These are phyloP conservation scores for Fusarium buxicola DNA, from an alignment of 2,329 filamentous ascomycete genomes.

Conservation along the genomic window DNA sequence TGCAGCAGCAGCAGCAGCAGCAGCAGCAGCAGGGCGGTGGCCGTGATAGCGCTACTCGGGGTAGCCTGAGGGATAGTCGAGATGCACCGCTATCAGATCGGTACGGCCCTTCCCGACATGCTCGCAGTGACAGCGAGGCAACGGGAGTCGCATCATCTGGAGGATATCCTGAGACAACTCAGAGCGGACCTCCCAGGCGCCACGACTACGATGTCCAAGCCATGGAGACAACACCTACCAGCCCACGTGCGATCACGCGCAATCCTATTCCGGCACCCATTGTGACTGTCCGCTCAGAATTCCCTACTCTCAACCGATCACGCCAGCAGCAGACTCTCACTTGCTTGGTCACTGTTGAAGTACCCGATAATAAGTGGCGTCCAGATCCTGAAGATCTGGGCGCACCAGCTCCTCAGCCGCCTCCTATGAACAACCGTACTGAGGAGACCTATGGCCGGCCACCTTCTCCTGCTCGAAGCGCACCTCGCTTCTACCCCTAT, in stretches of 20 bases:
- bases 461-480: conserved; percentile 69
- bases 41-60: conserved; percentile 54
- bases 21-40: conserved; percentile 34
- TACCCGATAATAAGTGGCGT: conserved; percentile 91
- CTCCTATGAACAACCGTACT: conserved; percentile 56
- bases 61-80: conserved; percentile 61
- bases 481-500: conserved; percentile 74
- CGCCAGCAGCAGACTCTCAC: conserved; percentile 95
- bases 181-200: conserved; percentile 75
- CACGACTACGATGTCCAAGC: conserved; percentile 97
- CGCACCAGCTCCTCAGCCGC: conserved; percentile 58
- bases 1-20: conserved; percentile 44
- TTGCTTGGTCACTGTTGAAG: conserved; percentile 93
- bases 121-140: conserved; percentile 81
- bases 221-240: conserved; percentile 88
- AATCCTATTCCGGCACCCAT: conserved; percentile 92
- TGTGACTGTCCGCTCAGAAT: conserved; percentile 96
- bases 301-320: conserved; percentile 91
- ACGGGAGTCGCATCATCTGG: conserved; percentile 80
- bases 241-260: conserved; percentile 76
- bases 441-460: conserved; percentile 67
- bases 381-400: conserved; percentile 85
- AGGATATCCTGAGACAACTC: conserved; percentile 82
- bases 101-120: conserved; percentile 66
- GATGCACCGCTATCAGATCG: conserved; percentile 60